A percentile compares a stretch with the other conserved stretches of the same genome.
Evolutionary conservation across 2,329 filamentous ascomycete species (phyloP).

Genomic region (Diplodia scrobiculata): DNA sequence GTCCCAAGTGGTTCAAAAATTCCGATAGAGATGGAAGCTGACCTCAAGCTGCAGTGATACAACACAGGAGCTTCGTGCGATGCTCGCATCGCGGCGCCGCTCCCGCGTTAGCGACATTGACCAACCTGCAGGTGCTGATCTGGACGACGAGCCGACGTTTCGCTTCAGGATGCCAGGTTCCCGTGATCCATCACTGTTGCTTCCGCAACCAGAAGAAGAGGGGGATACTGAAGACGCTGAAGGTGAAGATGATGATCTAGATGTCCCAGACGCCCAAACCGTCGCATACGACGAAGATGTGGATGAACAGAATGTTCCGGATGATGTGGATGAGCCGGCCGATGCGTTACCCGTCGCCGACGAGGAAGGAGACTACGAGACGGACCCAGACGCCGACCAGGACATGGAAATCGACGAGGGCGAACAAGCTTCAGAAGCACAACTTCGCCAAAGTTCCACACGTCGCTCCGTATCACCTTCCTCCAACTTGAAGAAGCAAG

Average conservation of each 20-base stretch:
- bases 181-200: constrained; percentile 34
- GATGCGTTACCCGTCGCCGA: constrained; percentile 13
- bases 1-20: constrained; percentile 43
- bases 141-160: constrained; percentile 44
- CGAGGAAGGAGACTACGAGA: constrained; percentile 33
- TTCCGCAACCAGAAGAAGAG: constrained; percentile 7
- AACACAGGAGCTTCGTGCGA: constrained; percentile 30
- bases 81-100: constrained; percentile 28
- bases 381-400: constrained; percentile 26
- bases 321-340: constrained; percentile 37
- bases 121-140: constrained; percentile 24
- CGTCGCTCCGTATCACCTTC: constrained; percentile 2
- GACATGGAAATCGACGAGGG: constrained; percentile 23
- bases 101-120: constrained; percentile 29
- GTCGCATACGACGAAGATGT: constrained; percentile 32
- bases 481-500: constrained; percentile 30
- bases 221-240: constrained; percentile 26
- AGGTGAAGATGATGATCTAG: constrained; percentile 31
- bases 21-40: constrained; percentile 8
- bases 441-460: constrained; percentile 16
- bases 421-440: constrained; percentile 15
- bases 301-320: constrained; percentile 36
- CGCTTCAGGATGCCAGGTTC: constrained; percentile 44
- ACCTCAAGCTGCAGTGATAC: constrained; percentile 13
- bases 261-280: constrained; percentile 40